Evolutionary conservation across 176 grass and related monocot species (phyloP).

Genomic region (Saccharum officinarum): DNA sequence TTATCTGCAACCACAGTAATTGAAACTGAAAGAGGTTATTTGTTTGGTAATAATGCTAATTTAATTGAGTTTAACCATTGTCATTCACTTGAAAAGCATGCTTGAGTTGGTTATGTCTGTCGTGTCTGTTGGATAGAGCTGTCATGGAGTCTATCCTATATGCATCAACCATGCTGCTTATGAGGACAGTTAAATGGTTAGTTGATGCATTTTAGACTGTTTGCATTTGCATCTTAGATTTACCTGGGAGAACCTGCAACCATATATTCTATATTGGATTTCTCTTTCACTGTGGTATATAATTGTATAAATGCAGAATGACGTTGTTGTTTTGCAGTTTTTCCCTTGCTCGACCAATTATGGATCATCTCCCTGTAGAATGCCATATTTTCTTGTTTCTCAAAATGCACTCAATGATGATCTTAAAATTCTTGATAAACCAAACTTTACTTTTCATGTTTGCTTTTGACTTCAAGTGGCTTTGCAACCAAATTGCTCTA

Average conservation of each 20-base stretch:
- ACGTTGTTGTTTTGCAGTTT: neutral
- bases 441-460: conserved; percentile 1
- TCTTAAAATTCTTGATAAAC: conserved; percentile 17
- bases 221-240: conserved; percentile 1
- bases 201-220: conserved; percentile 9
- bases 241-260: neutral
- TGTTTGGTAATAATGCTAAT: conserved; percentile 4
- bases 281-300: neutral
- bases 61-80: neutral
- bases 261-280: neutral
- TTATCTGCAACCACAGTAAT: neutral
- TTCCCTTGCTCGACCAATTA: neutral
- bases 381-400: neutral
- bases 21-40: conserved; percentile 15
- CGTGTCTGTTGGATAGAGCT: conserved; percentile 8
- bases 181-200: conserved; percentile 15
- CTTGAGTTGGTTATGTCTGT: neutral
- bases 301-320: neutral
- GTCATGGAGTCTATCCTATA: neutral
- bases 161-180: conserved; percentile 8
- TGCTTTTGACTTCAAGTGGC: neutral
- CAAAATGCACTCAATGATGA: neutral
- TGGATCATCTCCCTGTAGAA: neutral
- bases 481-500: neutral
- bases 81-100: conserved; percentile 9